phyloP scores from a whole-genome alignment of 768 basidiomycete species.

The Tricholoma terreum region DNA sequence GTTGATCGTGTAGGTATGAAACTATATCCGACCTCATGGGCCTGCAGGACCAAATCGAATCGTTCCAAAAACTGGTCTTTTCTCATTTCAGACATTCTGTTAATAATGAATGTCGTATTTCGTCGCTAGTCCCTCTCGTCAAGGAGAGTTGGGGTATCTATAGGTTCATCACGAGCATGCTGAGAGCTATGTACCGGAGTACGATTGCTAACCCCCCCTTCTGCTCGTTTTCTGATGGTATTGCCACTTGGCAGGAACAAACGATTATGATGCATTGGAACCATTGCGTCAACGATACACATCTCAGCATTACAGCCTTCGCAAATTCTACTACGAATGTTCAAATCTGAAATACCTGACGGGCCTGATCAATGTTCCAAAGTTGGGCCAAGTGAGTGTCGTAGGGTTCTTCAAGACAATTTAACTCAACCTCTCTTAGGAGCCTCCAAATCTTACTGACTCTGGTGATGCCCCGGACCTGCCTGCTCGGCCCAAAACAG shows the following conservation, averaged over 20 bases:
- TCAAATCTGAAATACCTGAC: slow-evolving; percentile 98
- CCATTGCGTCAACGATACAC: slow-evolving; percentile 85
- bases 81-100: slow-evolving; percentile 87
- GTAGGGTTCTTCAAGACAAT: neutral
- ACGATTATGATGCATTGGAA: slow-evolving; percentile 84
- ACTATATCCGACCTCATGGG: slow-evolving; percentile 98
- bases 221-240: slow-evolving; percentile 6
- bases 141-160: slow-evolving; percentile 99
- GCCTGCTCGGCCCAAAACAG: slow-evolving; percentile 75
- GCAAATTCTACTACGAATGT: slow-evolving; percentile 99
- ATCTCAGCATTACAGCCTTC: slow-evolving; percentile 87
- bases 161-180: slow-evolving; percentile 97
- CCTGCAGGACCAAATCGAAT: slow-evolving; percentile 97
- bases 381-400: slow-evolving; percentile 76
- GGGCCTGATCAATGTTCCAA: slow-evolving; percentile 96
- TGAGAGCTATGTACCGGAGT: slow-evolving; percentile 96
- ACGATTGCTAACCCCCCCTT: slow-evolving; percentile 18
- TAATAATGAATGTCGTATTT: slow-evolving; percentile 98
- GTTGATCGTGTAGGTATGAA: slow-evolving; percentile 67
- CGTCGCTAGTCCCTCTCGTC: slow-evolving; percentile 91
- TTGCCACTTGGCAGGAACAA: slow-evolving; percentile 59
- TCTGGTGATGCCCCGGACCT: slow-evolving; percentile 81
- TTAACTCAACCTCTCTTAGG: slow-evolving; percentile 42
- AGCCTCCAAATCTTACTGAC: slow-evolving; percentile 93
- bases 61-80: slow-evolving; percentile 97